These are phyloP conservation scores for Gracilariopsis chorda DNA, from an alignment of 23 red algal genomes.

Conservation along the genomic window DNA sequence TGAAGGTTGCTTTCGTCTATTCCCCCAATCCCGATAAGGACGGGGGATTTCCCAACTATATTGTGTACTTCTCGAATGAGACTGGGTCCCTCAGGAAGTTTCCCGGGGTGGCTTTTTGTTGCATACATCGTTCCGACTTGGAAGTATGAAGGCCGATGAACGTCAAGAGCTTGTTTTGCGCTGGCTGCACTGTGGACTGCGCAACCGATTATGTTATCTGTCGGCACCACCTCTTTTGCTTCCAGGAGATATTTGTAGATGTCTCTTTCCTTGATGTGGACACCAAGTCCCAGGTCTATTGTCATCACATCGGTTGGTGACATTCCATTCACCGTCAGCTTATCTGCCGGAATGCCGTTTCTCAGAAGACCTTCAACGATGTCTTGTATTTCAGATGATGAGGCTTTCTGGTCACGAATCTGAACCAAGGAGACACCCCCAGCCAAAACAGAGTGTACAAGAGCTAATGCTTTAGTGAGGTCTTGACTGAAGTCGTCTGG, in stretches of 20 bases:
- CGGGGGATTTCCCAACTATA: background rate
- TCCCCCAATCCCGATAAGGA: conserved; percentile 66
- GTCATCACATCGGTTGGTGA: background rate
- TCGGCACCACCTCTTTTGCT: background rate
- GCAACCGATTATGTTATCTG: background rate
- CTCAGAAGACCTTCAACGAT: background rate
- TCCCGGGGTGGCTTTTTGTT: conserved; percentile 73
- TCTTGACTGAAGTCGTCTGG: conserved; percentile 41
- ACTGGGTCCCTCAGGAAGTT: conserved; percentile 55
- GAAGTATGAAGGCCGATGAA: conserved; percentile 37
- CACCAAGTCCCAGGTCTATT: background rate
- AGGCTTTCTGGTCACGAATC: conserved; percentile 9
- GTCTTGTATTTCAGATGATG: background rate
- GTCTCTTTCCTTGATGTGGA: conserved; percentile 55
- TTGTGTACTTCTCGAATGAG: conserved; percentile 34
- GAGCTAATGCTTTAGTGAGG: background rate
- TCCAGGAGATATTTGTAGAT: background rate
- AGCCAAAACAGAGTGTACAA: background rate
- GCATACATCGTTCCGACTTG: conserved; percentile 87
- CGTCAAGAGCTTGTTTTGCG: background rate
- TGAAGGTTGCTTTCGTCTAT: conserved; percentile 37
- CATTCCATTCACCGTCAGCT: conserved; percentile 26
- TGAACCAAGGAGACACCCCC: conserved; percentile 32
- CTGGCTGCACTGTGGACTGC: conserved; percentile 3
- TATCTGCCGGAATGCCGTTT: background rate